phyloP scores from a whole-genome alignment of 805 yeast species.

The Nakazawaea laoshanensis region DNA sequence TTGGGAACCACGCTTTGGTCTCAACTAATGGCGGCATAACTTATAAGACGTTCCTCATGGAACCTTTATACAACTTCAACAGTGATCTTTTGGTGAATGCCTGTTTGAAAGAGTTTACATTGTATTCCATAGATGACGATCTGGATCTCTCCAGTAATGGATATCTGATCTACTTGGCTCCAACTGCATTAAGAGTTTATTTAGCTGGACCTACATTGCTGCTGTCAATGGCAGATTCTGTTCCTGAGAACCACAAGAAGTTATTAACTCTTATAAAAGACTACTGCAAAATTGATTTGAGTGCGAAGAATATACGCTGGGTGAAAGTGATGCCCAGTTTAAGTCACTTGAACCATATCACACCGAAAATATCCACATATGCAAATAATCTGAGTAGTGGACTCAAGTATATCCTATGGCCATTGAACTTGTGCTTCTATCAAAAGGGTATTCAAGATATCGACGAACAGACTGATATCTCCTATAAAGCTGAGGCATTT shows the following conservation, averaged over 20 bases:
- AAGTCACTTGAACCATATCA: conserved; percentile 58
- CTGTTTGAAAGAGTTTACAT: conserved; percentile 19
- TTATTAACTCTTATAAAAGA: conserved; percentile 27
- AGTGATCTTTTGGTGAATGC: conserved; percentile 35
- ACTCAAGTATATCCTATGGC: conserved; percentile 59
- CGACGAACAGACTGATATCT: background rate
- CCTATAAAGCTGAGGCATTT: conserved; percentile 5
- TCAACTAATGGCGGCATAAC: conserved; percentile 14
- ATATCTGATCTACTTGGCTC: conserved; percentile 40
- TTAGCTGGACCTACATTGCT: conserved; percentile 24
- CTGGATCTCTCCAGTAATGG: conserved; percentile 17
- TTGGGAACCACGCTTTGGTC: conserved; percentile 36
- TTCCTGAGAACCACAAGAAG: conserved; percentile 32
- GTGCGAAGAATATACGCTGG: conserved; percentile 36
- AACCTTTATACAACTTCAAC: conserved; percentile 36
- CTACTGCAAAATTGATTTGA: conserved; percentile 22
- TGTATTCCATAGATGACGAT: conserved; percentile 14
- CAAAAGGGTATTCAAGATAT: conserved; percentile 30
- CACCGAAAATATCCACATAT: conserved; percentile 53
- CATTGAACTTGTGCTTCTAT: conserved; percentile 53
- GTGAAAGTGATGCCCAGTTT: conserved; percentile 61
- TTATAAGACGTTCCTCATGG: conserved; percentile 28
- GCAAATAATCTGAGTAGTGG: conserved; percentile 28
- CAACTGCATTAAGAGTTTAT: conserved; percentile 46
- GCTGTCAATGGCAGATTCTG: conserved; percentile 25